Conservation (phyloP, 2,329 filamentous ascomycete species). For the Saccharata proteae region DNA sequence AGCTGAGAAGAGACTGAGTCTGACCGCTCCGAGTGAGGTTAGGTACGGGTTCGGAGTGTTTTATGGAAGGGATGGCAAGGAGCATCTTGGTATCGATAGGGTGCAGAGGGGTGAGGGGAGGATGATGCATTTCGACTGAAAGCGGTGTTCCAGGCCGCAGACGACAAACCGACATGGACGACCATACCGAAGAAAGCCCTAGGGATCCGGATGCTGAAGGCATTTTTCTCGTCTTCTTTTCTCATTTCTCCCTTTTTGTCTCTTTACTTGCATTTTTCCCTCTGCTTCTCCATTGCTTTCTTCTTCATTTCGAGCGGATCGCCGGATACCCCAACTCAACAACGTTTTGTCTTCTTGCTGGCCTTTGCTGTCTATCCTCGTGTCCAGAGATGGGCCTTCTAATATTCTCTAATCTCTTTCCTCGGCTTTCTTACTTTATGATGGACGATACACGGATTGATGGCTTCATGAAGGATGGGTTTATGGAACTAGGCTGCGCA, state of each 20-base stretch:
- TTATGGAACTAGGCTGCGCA: too few relatives aligned
- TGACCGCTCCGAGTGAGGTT: slow-evolving; percentile 20
- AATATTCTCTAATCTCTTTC: too few relatives aligned
- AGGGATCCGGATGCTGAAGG: not conserved
- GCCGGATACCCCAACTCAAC: too few relatives aligned
- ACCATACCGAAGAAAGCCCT: not conserved
- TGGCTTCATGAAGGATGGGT: too few relatives aligned
- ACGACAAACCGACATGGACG: not conserved
- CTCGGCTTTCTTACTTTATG: too few relatives aligned
- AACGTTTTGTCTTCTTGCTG: too few relatives aligned
- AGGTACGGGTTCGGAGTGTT: slow-evolving; percentile 47
- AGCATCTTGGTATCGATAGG: slow-evolving; percentile 47
- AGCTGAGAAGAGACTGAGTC: slow-evolving; percentile 13
- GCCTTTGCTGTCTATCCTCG: too few relatives aligned
- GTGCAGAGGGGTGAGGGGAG: slow-evolving; percentile 24
- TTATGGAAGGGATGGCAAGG: slow-evolving; percentile 45
- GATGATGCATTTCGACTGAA: slow-evolving; percentile 9
- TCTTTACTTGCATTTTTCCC: not conserved
- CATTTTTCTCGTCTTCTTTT: not conserved
- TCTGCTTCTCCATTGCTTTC: not conserved
- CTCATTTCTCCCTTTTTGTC: not conserved
- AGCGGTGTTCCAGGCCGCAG: not conserved
- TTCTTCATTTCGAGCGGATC: too few relatives aligned
- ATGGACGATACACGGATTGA: too few relatives aligned
- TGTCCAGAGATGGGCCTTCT: too few relatives aligned